Conservation (phyloP, 768 basidiomycete genomes). For the Coprinopsis marcescibilis region DNA sequence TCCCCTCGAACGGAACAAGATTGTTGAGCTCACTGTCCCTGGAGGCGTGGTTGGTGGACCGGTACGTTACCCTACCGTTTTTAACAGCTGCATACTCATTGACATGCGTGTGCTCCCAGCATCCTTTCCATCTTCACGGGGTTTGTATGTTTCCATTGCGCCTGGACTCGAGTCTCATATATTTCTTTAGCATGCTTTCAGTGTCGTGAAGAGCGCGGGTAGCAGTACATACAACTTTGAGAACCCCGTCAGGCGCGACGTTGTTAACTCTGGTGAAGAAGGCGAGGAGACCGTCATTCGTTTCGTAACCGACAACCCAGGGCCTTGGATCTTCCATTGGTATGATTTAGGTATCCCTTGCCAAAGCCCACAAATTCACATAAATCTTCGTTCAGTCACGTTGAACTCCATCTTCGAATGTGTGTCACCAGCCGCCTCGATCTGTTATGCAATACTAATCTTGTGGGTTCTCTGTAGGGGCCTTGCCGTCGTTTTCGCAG, state of each 20-base stretch:
- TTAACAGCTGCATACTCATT: not conserved
- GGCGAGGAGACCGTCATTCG: slow-evolving; percentile 49
- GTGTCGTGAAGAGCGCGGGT: slow-evolving; percentile 33
- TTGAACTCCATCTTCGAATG: slow-evolving; percentile 31
- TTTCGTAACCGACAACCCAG: slow-evolving; percentile 62
- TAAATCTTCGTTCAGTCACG: slow-evolving; percentile 22
- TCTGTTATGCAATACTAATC: not conserved
- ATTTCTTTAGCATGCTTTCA: slow-evolving; percentile 27
- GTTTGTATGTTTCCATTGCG: slow-evolving; percentile 14
- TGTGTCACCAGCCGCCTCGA: slow-evolving; percentile 12
- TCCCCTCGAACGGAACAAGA: slow-evolving; percentile 13
- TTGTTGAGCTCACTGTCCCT: slow-evolving; percentile 34
- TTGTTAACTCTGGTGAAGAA: slow-evolving; percentile 34
- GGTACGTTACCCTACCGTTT: slow-evolving; percentile 15
- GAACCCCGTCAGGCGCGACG: slow-evolving; percentile 53
- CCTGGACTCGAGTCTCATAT: not conserved
- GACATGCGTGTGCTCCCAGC: slow-evolving; percentile 11
- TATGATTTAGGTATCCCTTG: slow-evolving; percentile 6
- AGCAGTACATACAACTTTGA: slow-evolving; percentile 29
- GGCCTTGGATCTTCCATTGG: slow-evolving; percentile 52
- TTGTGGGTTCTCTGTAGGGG: slow-evolving; percentile 5
- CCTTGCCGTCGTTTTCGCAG: slow-evolving; percentile 15
- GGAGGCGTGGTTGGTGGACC: slow-evolving; percentile 21
- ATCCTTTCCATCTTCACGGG: slow-evolving; percentile 27
- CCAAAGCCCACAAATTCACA: not conserved